Base-by-base conservation (phyloP, 2,329 filamentous ascomycete genomes). In the Neophaeococcomyces mojaviensis region DNA sequence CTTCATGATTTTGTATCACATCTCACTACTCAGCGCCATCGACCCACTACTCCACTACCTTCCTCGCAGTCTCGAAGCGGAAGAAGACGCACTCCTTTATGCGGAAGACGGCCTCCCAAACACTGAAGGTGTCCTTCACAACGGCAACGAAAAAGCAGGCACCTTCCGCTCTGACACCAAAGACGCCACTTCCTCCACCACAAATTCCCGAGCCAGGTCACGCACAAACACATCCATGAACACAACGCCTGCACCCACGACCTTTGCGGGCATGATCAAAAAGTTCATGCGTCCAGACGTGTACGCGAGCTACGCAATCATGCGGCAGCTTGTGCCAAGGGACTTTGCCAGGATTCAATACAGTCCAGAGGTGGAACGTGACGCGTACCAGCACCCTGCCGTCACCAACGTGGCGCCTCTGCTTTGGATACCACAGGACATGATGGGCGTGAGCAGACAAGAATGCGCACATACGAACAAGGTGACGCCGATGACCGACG, bases 361-460 rank as follows among this genome's bases (percentile, higher is more conserved):
- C 61, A 61, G 77, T 0, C 69, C 73, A 0, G 73, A 81, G 41
- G 68, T 78, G 1, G 78, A 84, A 60, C 69, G 72, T 9, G 74
- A 84, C 40, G 88, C 86, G 0, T 90, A 87, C 66, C 78, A 77
- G 64, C 81, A 88, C 51, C 86, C 88, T 0, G 76, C 83, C 0
- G 74, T 90, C 59, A 76, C 64, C 19, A 72, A 78, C 50, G 54
- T 73, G 55, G 65, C 77, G 1, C 85, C 86, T 2, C 68, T 87
- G 24, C 71, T 95, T n/a, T 95, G 88, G 88, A 85, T 95, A 45
- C 87, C 88, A 0, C 73, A 78, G 48, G 88, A 95, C 58, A 67
- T 74, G 1, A 77, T 81, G 19, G 85, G 87, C 8, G 77, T 95
- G 34, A 87, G 81, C 44, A 74, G 74, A 57, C 85, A 94, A 61